Evolutionary conservation across 2,329 filamentous ascomycete genomes (phyloP), one percentile per base, ranked within the genome.

Genomic region (Aspergillus spinulosporus): DNA sequence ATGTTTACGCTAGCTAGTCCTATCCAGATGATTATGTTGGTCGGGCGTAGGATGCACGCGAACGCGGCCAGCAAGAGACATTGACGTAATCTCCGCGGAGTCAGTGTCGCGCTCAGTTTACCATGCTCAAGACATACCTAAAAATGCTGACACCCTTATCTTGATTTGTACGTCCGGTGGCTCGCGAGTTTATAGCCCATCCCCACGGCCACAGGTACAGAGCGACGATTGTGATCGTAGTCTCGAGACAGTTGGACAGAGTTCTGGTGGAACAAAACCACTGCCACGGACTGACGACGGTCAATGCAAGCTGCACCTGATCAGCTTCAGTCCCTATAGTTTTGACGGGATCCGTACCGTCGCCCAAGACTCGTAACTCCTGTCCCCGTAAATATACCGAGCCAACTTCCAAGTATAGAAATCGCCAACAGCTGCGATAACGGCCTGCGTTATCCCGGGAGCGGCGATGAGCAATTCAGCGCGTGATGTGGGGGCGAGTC

Each of bases 191-290:
- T 40, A 75, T 71, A 39, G 87, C 79, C 73, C 90, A 81, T 56
- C 84, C 79, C 92, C 94, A 97, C 9, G 94, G 93, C 89, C 91
- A 97, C 65, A 87, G 84, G 69, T 85, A 86, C 45, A 97, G 78
- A 1, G 92, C 93, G 66, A 85, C 81, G 57, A 89, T 80, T 3
- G 93, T 97, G 64, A 99, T 76, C 0, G 89, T 89, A 14, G 88
- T 91, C 78, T 99, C 94, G 4, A 97, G 78, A 51, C 88, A 94
- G 75, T 99, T 99, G 53, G 93, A 97, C 68, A 99, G 88, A 0
- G 94, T 96, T 46, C 94, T 84, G 0, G 92, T 93, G 1, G 92
- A 94, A 75, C 88, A 94, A 74, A 94, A 97, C 90, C 90, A 97
- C 72, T 97, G 91, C 92, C 94, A 99, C 5, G 94, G 90, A 73